A percentile compares a stretch with the other conserved stretches of the same genome.
phyloP scores from a whole-genome alignment of 2,329 filamentous ascomycete species.

The Blumeria graminis region DNA sequence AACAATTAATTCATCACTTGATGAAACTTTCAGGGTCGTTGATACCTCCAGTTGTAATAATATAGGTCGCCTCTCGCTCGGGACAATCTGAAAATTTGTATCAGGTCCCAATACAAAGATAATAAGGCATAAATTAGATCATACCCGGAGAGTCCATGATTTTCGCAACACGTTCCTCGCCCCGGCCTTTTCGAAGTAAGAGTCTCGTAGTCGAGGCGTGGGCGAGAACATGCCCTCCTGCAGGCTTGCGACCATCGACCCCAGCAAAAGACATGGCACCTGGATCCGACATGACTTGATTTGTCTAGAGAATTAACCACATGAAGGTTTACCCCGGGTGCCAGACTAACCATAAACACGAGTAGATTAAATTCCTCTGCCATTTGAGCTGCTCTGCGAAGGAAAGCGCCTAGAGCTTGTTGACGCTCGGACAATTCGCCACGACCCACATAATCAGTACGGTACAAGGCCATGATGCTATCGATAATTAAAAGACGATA shows the following conservation, averaged over 20 bases:
- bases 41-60: slow-evolving; percentile 46
- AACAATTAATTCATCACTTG: neutral
- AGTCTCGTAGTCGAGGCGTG: slow-evolving; percentile 44
- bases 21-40: slow-evolving; percentile 34
- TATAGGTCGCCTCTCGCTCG: slow-evolving; percentile 43
- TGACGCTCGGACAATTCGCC: slow-evolving; percentile 45
- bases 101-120: neutral
- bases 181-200: slow-evolving; percentile 40
- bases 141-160: slow-evolving; percentile 41
- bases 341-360: slow-evolving; percentile 27
- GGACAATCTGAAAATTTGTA: slow-evolving; percentile 30
- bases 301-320: slow-evolving; percentile 23
- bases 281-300: slow-evolving; percentile 47
- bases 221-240: slow-evolving; percentile 42
- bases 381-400: slow-evolving; percentile 37
- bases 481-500: slow-evolving; percentile 44
- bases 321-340: neutral
- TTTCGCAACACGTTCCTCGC: slow-evolving; percentile 46
- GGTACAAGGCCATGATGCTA: slow-evolving; percentile 45
- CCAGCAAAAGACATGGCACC: slow-evolving; percentile 43
- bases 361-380: slow-evolving; percentile 47
- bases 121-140: slow-evolving; percentile 2
- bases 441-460: slow-evolving; percentile 40
- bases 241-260: slow-evolving; percentile 42
- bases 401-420: slow-evolving; percentile 40